Evolutionary conservation across 129 eudicot species (phyloP), one percentile per base, ranked within the genome.

Genomic region (Ambrosia artemisiifolia): DNA sequence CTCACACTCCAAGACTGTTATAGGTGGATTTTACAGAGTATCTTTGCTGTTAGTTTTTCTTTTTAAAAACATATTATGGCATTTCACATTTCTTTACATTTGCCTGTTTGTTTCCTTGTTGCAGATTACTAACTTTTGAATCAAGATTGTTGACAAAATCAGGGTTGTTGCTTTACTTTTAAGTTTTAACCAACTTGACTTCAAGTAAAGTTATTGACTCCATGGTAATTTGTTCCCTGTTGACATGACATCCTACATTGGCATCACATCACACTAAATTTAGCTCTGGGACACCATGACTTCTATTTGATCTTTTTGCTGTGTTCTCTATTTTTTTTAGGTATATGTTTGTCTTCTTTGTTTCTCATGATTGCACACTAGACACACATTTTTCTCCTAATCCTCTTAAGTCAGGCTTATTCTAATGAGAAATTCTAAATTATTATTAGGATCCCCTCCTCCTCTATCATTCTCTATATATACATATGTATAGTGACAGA

Each of bases 51-150:
- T 36, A 4, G 42, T 36, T 36, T 36, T 36, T 6, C 7, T 36
- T 36, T 7, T 4, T 6, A 36, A 36, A 36, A 36, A 36, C 7
- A 36, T 36, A 9, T 17, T 64, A 40, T 40, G 16, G 34, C 51
- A 64, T 16, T 40, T 64, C 8, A 38, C 50, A 35, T 35, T 56
- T 7, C 20, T 70, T 51, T 51, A 9, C 36, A 12, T 40, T 50
- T 40, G 13, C 42, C 2, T 55, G 19, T 17, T 71, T 71, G 16
- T 54, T 24, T 70, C 36, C 18, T 9, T 54, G 30, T 67, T 67
- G 42, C 72, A 67, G 57, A 47, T 67, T 67, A 67, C 20, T 28
- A 5, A 44, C 19, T 46, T 33, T 35, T 67, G 72, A 28, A 17
- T 67, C 42, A 47, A 67, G 57, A 47, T 67, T 48, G 54, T 28